Base-by-base conservation (phyloP, 768 basidiomycete genomes). In the Trametes gibbosa region DNA sequence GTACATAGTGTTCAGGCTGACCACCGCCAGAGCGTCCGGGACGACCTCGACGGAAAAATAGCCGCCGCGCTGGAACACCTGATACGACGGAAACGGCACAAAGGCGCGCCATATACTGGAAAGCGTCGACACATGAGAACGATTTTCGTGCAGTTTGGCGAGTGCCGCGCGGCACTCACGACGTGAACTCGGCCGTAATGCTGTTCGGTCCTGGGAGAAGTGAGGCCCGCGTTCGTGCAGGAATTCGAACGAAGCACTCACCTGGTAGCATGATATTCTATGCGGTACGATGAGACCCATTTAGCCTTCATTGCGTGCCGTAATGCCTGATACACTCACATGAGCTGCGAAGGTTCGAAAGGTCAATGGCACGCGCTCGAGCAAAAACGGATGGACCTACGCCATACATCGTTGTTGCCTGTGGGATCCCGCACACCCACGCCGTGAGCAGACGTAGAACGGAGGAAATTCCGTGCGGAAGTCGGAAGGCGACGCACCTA, bases 361-460 rank as follows among this genome's bases (percentile, higher is more conserved):
- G 37, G 56, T 61, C 53, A 64, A 59, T 62, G 58, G 65, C 57
- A 54, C 21, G 35, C 55, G 39, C 56, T 25, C 27, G 25, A 17
- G 52, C 23, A 39, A 39, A 37, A 56, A 61, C 49, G 23, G 47
- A 56, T 13, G 35, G 47, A 75, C 86, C 79, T 74, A 90, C 88
- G 92, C 84, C 90, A 94, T 49, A 95, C 81, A 76, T 95, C 93
- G 72, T 95, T 95, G 73, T 95, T 95, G 23, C 92, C 92, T 90
- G 61, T 23, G 61, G 53, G 35, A 54, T 9, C 17, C 27, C 16
- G 46, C 50, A 42, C 41, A n/a, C n/a, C 40, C 56, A 59, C 46
- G 50, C 29, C 50, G 45, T 45, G 42, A 58, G 37, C 34, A 24
- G 46, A 32, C 17, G 48, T 47, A 50, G 42, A 42, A 56, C 35